phyloP scores from a whole-genome alignment of 805 yeast genomes.

The Saccharomycopsis javanensis region DNA sequence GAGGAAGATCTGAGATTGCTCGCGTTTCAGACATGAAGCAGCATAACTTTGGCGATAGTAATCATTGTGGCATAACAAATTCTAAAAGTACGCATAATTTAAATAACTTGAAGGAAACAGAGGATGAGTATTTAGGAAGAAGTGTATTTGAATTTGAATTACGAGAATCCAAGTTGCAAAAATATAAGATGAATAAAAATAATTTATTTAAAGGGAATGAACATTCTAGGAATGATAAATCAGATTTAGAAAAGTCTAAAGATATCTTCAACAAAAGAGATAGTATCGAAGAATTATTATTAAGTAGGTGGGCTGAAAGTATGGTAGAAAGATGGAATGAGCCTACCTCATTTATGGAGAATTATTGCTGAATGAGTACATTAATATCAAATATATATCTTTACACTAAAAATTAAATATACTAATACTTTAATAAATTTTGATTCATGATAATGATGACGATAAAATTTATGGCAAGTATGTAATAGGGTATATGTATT shows the following conservation, averaged over 20 bases:
- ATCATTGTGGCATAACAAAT: background rate
- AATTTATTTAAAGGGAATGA: background rate
- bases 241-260: background rate
- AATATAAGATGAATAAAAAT: background rate
- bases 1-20: background rate
- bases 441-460: too few species aligned
- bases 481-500: background rate
- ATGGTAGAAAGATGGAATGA: constrained; percentile 22
- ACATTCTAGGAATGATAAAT: background rate
- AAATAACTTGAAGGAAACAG: background rate
- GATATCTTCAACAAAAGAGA: constrained; percentile 16
- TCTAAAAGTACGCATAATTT: background rate
- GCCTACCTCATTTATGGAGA: background rate
- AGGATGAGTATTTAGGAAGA: background rate
- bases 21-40: background rate
- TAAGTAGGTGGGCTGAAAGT: constrained; percentile 42
- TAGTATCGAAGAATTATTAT: constrained; percentile 34
- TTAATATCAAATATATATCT: too few species aligned
- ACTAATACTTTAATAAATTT: too few species aligned
- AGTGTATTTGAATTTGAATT: background rate
- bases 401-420: too few species aligned
- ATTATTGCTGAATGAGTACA: background rate
- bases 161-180: background rate
- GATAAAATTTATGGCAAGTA: background rate
- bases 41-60: background rate